These are phyloP conservation scores for Apiotrichum akiyoshidainum DNA, from an alignment of 1,284 basidiomycete species.

Conservation along the genomic window DNA sequence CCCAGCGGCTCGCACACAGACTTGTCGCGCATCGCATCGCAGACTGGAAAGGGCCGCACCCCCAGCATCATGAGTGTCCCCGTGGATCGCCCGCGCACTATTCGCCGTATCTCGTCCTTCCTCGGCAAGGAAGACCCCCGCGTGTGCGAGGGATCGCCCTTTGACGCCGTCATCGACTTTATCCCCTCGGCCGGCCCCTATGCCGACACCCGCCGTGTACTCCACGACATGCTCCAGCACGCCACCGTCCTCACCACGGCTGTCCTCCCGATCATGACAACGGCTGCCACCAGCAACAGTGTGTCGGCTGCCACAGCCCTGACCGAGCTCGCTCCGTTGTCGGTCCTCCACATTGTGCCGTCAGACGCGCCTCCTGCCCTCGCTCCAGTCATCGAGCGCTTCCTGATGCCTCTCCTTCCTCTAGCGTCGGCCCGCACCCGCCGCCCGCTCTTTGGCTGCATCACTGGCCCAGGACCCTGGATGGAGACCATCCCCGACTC, in stretches of 20 bases:
- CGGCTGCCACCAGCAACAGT: constrained; percentile 10
- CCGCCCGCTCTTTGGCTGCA: constrained; percentile 25
- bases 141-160: constrained; percentile 16
- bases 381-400: constrained; percentile 37
- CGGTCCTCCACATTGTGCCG: constrained; percentile 38
- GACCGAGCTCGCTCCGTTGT: constrained; percentile 21
- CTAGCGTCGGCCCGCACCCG: constrained; percentile 15
- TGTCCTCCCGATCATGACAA: constrained; percentile 28
- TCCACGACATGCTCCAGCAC: constrained; percentile 42
- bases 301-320: neutral
- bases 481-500: constrained; percentile 19
- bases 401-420: constrained; percentile 32
- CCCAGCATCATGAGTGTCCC: constrained; percentile 4
- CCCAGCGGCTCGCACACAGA: constrained; percentile 9
- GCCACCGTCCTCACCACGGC: constrained; percentile 37
- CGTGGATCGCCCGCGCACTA: constrained; percentile 1
- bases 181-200: constrained; percentile 23
- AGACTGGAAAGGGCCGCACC: neutral
- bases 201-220: constrained; percentile 20
- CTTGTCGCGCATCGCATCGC: constrained; percentile 6
- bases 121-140: constrained; percentile 2
- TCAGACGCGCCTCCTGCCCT: constrained; percentile 27
- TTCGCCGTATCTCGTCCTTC: constrained; percentile 13
- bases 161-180: constrained; percentile 45
- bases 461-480: constrained; percentile 26